These are phyloP conservation scores for Capsella bursapastoris DNA, from an alignment of 345 rosid species.

Conservation along the genomic window DNA sequence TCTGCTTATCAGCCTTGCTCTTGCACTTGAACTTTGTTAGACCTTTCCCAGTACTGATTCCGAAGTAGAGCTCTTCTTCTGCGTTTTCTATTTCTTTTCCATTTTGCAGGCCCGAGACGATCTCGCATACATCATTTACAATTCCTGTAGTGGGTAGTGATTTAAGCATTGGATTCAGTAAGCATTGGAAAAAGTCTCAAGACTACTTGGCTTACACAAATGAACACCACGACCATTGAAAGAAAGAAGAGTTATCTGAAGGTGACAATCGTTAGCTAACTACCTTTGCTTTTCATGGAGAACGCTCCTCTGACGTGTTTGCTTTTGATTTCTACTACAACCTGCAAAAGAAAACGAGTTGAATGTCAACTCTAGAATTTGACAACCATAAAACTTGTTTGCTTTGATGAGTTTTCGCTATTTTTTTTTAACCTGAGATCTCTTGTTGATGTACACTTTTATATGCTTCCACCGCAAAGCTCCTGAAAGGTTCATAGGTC, in stretches of 20 bases:
- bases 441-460: slow-evolving; percentile 71
- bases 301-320: slow-evolving; percentile 94
- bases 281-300: slow-evolving; percentile 87
- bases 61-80: slow-evolving; percentile 73
- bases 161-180: slow-evolving; percentile 14
- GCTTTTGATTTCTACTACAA: slow-evolving; percentile 75
- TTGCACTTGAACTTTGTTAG: slow-evolving; percentile 87
- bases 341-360: slow-evolving; percentile 46
- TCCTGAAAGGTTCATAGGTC: slow-evolving; percentile 53
- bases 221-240: background rate
- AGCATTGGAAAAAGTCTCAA: slow-evolving; percentile 9
- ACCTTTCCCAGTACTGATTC: slow-evolving; percentile 83
- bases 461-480: slow-evolving; percentile 62
- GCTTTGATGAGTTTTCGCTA: background rate
- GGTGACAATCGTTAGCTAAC: background rate
- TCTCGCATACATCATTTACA: slow-evolving; percentile 77
- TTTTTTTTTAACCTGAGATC: slow-evolving; percentile 63
- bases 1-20: slow-evolving; percentile 78
- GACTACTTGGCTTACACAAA: background rate
- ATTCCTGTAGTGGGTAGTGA: slow-evolving; percentile 54
- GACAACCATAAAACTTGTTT: background rate
- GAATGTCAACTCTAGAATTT: slow-evolving; percentile 7
- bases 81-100: slow-evolving; percentile 66
- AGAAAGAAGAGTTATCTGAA: slow-evolving; percentile 1
- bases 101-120: slow-evolving; percentile 73